Evolutionary conservation across 192 early-diverging fungal species (phyloP).

Genomic region (Radiomyces spectabilis): DNA sequence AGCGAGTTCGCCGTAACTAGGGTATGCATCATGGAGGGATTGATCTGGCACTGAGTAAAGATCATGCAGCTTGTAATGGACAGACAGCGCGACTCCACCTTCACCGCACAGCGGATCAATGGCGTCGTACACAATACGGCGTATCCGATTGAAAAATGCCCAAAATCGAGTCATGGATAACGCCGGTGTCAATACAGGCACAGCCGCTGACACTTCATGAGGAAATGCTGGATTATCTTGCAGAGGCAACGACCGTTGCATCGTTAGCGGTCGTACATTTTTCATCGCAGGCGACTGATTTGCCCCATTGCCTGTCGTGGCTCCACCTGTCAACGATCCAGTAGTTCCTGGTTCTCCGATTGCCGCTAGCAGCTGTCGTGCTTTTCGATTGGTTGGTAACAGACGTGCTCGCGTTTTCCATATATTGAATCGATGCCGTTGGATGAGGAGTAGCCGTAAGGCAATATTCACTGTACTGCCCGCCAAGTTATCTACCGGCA

Average conservation of each 20-base stretch:
- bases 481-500: background rate
- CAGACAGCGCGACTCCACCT: slow-evolving; percentile 17
- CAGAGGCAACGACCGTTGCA: background rate
- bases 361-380: slow-evolving; percentile 5
- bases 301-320: no score
- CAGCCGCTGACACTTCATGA: slow-evolving; percentile 1
- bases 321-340: background rate
- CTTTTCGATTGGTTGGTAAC: slow-evolving; percentile 11
- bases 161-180: slow-evolving; percentile 19
- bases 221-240: no score
- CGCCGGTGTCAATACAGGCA: slow-evolving; percentile 14
- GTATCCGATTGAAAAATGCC: slow-evolving; percentile 20
- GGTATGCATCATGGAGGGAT: slow-evolving; percentile 6
- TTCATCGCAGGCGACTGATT: no score
- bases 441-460: slow-evolving; percentile 21
- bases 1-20: slow-evolving; percentile 8
- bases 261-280: background rate
- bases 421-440: slow-evolving; percentile 19
- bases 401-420: slow-evolving; percentile 15
- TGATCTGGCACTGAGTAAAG: background rate
- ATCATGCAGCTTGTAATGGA: slow-evolving; percentile 18
- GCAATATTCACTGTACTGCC: slow-evolving; percentile 13
- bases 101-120: slow-evolving; percentile 17
- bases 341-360: background rate
- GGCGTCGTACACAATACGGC: slow-evolving; percentile 10